Evolutionary conservation across 2,329 filamentous ascomycete species (phyloP).

Genomic region (Cryphonectria japonica): DNA sequence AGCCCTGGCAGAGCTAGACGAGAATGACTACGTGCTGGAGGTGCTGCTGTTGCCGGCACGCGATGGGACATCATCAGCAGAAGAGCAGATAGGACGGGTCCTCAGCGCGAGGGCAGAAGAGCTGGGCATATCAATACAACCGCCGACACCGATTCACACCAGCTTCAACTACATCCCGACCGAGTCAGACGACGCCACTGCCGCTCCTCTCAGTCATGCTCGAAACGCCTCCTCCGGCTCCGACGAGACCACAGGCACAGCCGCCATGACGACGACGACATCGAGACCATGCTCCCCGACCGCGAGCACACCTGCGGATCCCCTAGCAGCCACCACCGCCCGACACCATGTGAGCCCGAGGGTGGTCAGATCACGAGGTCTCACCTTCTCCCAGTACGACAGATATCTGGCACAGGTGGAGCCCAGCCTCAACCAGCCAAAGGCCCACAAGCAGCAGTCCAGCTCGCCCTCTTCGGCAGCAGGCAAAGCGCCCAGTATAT

Average conservation of each 20-base stretch:
- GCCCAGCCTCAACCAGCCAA: conserved; percentile 48
- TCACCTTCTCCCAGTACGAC: conserved; percentile 57
- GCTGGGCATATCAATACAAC: conserved; percentile 41
- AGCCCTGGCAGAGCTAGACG: conserved; percentile 42
- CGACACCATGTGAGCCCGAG: conserved; percentile 32
- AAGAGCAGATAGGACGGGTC: conserved; percentile 44
- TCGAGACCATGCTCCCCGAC: conserved; percentile 47
- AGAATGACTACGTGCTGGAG: conserved; percentile 44
- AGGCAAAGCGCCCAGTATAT: conserved; percentile 44
- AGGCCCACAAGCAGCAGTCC: conserved; percentile 38
- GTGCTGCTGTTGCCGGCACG: conserved; percentile 44
- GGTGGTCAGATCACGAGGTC: conserved; percentile 42
- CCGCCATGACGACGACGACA: conserved; percentile 37
- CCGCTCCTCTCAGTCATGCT: conserved; percentile 45
- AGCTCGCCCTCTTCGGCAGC: conserved; percentile 36
- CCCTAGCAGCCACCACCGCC: conserved; percentile 32
- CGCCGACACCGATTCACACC: conserved; percentile 39
- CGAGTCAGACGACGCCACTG: conserved; percentile 47
- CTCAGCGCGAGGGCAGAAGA: conserved; percentile 41
- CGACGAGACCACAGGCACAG: conserved; percentile 44
- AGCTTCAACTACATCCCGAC: conserved; percentile 43
- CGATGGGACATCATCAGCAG: conserved; percentile 37
- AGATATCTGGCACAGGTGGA: conserved; percentile 52
- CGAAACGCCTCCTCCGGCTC: conserved; percentile 51
- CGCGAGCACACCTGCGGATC: conserved; percentile 27